Evolutionary conservation across 257 asterid genomes (phyloP).

Genomic region (Knoxia roxburghii): DNA sequence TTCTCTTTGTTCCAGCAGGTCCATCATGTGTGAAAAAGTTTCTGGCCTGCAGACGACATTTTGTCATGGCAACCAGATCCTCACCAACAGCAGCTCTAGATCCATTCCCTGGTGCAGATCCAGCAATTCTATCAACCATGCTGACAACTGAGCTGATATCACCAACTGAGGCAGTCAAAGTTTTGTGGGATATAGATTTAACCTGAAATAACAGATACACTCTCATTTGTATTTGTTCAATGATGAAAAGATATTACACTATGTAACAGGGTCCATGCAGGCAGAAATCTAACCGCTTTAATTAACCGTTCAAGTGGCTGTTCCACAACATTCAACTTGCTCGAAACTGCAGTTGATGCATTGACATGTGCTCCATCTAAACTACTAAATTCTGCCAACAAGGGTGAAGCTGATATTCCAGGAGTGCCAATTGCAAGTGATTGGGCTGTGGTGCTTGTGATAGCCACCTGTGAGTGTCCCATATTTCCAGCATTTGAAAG

Average conservation of each 20-base stretch:
- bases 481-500: slow-evolving; percentile 58
- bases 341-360: slow-evolving; percentile 51
- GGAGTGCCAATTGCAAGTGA: slow-evolving; percentile 95
- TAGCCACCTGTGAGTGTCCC: slow-evolving; percentile 46
- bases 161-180: slow-evolving; percentile 67
- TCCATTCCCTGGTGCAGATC: slow-evolving; percentile 99
- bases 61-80: slow-evolving; percentile 97
- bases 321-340: slow-evolving; percentile 54
- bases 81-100: slow-evolving; percentile 97
- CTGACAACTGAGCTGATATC: slow-evolving; percentile 91
- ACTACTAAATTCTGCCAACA: slow-evolving; percentile 80
- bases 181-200: slow-evolving; percentile 55
- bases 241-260: background rate
- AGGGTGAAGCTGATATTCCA: slow-evolving; percentile 95
- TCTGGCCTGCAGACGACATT: slow-evolving; percentile 84
- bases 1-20: slow-evolving; percentile 69
- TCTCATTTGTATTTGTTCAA: slow-evolving; percentile 3
- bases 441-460: slow-evolving; percentile 58
- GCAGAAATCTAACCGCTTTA: slow-evolving; percentile 51
- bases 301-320: slow-evolving; percentile 80
- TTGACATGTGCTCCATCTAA: slow-evolving; percentile 75
- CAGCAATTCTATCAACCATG: slow-evolving; percentile 92
- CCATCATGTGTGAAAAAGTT: slow-evolving; percentile 77
- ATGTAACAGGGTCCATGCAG: background rate
- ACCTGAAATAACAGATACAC: slow-evolving; percentile 38